These are phyloP conservation scores for Termitomyces sp. DNA, from an alignment of 768 basidiomycete genomes.

Conservation along the genomic window DNA sequence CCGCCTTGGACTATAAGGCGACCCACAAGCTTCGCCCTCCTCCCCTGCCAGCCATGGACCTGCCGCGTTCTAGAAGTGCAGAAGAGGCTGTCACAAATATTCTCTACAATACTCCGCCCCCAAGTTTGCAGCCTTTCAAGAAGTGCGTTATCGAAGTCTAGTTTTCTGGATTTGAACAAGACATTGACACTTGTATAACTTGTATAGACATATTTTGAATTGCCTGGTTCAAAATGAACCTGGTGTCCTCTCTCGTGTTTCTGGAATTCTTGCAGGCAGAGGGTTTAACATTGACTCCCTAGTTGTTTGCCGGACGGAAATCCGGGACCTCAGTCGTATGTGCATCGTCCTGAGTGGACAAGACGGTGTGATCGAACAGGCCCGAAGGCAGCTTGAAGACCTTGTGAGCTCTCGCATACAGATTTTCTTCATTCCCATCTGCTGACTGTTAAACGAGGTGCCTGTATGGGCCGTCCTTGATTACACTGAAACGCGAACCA, in stretches of 20 bases:
- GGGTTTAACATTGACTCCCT: conserved; percentile 99
- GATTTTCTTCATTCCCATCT: not conserved
- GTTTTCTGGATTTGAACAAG: not conserved
- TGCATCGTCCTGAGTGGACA: conserved; percentile 95
- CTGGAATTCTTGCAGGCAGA: conserved; percentile 92
- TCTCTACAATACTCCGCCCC: conserved; percentile 92
- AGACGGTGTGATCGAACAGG: conserved; percentile 97
- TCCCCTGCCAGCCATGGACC: conserved; percentile 77
- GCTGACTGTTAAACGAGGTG: conserved; percentile 48
- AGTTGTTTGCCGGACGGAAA: conserved; percentile 97
- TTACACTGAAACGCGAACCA: conserved; percentile 89
- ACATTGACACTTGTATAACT: conserved; percentile 7
- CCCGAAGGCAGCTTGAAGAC: conserved; percentile 91
- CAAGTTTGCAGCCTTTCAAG: conserved; percentile 88
- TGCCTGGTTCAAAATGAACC: conserved; percentile 99
- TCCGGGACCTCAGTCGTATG: conserved; percentile 95
- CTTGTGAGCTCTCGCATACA: conserved; percentile 51
- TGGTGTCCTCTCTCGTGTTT: conserved; percentile 96
- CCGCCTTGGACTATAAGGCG: conserved; percentile 88
- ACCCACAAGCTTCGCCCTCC: conserved; percentile 69
- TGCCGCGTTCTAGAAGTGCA: conserved; percentile 78
- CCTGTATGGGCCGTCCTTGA: conserved; percentile 99
- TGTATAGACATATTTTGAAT: conserved; percentile 91
- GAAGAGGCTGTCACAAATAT: conserved; percentile 98
- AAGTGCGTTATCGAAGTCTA: conserved; percentile 44